Conservation (phyloP, 2,329 filamentous ascomycete species). For the Parafenestella ontariensis region DNA sequence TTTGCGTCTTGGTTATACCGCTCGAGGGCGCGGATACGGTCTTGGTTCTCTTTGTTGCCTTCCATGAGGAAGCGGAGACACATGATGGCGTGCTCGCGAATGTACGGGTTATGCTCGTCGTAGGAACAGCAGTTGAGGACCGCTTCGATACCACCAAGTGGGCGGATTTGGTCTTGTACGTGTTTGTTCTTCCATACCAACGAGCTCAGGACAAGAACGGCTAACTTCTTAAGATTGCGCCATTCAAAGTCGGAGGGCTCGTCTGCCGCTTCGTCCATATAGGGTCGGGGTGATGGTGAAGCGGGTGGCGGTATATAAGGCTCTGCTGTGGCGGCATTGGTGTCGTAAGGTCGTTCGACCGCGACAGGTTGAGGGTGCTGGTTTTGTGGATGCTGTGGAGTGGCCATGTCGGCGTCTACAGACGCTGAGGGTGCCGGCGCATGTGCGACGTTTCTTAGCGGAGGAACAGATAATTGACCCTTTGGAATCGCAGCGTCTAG, state of each 20-base stretch:
- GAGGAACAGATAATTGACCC: conserved; percentile 62
- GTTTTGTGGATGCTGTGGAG: conserved; percentile 11
- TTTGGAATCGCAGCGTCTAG: conserved; percentile 88
- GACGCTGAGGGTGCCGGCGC: conserved; percentile 40
- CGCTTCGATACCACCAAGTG: conserved; percentile 83
- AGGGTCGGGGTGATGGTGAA: conserved; percentile 52
- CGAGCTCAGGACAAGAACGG: conserved; percentile 87
- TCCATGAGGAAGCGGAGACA: conserved; percentile 67
- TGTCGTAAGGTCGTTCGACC: conserved; percentile 72
- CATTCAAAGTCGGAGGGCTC: conserved; percentile 72
- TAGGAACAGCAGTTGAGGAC: conserved; percentile 89
- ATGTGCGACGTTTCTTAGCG: conserved; percentile 54
- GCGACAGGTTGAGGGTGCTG: conserved; percentile 47
- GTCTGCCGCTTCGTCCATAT: conserved; percentile 57
- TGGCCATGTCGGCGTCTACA: conserved; percentile 20
- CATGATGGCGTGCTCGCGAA: conserved; percentile 76
- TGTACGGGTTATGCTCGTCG: conserved; percentile 92
- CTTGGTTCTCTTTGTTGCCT: conserved; percentile 75
- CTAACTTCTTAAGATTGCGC: conserved; percentile 90
- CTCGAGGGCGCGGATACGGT: conserved; percentile 71
- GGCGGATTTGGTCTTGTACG: conserved; percentile 87
- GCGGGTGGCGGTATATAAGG: conserved; percentile 49
- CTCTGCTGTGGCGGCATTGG: conserved; percentile 53
- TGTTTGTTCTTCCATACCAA: conserved; percentile 85
- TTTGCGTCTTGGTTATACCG: conserved; percentile 31